These are phyloP conservation scores for Lentinus tigrinus DNA, from an alignment of 768 basidiomycete species.

Conservation along the genomic window DNA sequence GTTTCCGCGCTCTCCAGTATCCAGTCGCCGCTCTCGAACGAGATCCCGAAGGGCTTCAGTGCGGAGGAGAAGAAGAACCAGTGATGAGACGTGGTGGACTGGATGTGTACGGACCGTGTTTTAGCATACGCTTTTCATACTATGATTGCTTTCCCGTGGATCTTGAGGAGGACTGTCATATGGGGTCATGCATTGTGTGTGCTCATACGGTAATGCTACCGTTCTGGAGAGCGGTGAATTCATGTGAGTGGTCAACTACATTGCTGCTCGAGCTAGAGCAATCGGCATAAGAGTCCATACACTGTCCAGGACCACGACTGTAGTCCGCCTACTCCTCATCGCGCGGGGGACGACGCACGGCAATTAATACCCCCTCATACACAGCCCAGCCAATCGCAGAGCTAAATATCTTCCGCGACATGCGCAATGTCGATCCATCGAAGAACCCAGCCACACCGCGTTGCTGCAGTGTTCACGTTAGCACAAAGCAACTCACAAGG, in stretches of 20 bases:
- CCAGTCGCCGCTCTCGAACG: conserved; percentile 63
- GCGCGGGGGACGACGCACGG: conserved; percentile 35
- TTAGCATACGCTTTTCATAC: not conserved
- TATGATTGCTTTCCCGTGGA: no score
- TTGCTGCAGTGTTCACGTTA: conserved; percentile 49
- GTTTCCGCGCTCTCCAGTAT: conserved; percentile 71
- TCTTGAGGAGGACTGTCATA: no score
- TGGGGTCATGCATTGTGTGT: no score
- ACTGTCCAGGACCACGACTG: no score
- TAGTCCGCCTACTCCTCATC: not conserved
- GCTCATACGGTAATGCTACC: no score
- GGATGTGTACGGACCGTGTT: not conserved
- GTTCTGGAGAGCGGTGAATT: no score
- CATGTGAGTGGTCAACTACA: no score
- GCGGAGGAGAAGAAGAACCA: conserved; percentile 77
- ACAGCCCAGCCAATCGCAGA: conserved; percentile 93
- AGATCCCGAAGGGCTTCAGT: conserved; percentile 63
- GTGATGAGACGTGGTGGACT: conserved; percentile 33
- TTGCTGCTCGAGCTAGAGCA: no score
- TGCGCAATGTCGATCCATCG: conserved; percentile 78
- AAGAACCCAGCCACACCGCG: conserved; percentile 81
- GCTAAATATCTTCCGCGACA: conserved; percentile 83
- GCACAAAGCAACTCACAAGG: not conserved
- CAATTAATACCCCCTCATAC: conserved; percentile 75
- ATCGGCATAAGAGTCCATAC: no score